These are phyloP conservation scores for Paramecium caudatum DNA, from an alignment of 73 alveolate genomes.

Conservation along the genomic window DNA sequence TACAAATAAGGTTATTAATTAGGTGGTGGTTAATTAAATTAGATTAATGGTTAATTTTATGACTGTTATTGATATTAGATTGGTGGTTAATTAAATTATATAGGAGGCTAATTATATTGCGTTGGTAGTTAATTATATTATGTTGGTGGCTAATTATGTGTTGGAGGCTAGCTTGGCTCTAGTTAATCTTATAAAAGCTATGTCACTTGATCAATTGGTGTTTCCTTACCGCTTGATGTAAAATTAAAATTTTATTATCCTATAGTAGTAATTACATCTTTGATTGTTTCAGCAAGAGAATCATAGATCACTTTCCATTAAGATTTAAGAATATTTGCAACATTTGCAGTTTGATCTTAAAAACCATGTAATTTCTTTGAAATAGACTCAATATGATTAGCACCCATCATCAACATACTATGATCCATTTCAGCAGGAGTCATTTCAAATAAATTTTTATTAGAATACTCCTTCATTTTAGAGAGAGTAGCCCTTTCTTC, in stretches of 20 bases:
- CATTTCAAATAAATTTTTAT: slow-evolving; percentile 62
- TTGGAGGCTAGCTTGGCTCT: too few relatives aligned
- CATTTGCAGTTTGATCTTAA: not conserved
- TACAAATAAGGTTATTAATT: too few relatives aligned
- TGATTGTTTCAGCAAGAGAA: not conserved
- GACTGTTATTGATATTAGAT: too few relatives aligned
- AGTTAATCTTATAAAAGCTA: not conserved
- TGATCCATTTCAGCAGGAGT: slow-evolving; percentile 67
- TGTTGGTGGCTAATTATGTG: too few relatives aligned
- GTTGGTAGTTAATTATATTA: too few relatives aligned
- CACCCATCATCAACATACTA: slow-evolving; percentile 36
- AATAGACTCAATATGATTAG: not conserved
- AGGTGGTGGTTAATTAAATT: too few relatives aligned
- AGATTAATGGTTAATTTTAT: too few relatives aligned
- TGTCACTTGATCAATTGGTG: not conserved
- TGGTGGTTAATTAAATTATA: too few relatives aligned
- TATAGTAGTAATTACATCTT: not conserved
- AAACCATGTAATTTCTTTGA: not conserved
- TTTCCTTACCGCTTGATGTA: slow-evolving; percentile 4
- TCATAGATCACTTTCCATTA: slow-evolving; percentile 50
- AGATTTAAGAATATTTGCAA: not conserved
- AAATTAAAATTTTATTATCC: not conserved
- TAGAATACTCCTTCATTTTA: slow-evolving; percentile 37
- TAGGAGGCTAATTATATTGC: too few relatives aligned
- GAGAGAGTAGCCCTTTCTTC: not conserved